Evolutionary conservation across 345 rosid genomes (phyloP), one percentile per base, ranked within the genome.

Genomic region (Tarenaya hassleriana): DNA sequence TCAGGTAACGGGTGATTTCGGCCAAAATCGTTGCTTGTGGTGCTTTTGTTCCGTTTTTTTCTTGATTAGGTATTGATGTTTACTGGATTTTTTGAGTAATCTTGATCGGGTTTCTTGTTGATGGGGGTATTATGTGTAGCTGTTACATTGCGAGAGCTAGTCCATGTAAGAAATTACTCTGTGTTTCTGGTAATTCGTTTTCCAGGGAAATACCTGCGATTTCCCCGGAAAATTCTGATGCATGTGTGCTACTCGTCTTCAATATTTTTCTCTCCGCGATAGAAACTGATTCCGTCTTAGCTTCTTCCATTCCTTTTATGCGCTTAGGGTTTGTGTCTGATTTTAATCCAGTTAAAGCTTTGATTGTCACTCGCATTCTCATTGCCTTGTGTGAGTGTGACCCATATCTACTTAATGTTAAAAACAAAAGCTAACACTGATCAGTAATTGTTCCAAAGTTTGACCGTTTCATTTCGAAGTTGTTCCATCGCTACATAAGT

Each of bases 1-100:
- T 65, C 59, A 58, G 64, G 86, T 81, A 67, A 27, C 10, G 42
- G 34, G 27, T 55, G 46, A 16, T 52, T 51, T 27, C 31, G 4
- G 18, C 15, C 1, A 4, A 38, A 45, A 29, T 51, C 38, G 34
- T 8, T 44, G 11, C 8, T 61, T 9, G 0, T 34, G 32, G 34
- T 32, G 32, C 14, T 8, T 16, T 32, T 35, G 0, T 24, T 16
- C 17, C 10, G 19, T 31, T 32, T 11, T 2, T 29, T 44, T 31
- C 33, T 52, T 9, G 3, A 24, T 38, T 37, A 10, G 1, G n/a
- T 27, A 33, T 20, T 51, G 47, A 16, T 50, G 9, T 38, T 34
- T 16, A 39, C 33, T 47, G n/a, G 35, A 16, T 10, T 62, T 0
- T 41, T 48, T 1, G 6, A 47, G 31, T 55, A 7, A 9, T 33